Base-by-base conservation (phyloP, 2,329 filamentous ascomycete genomes). In the Trichoderma harzianum region DNA sequence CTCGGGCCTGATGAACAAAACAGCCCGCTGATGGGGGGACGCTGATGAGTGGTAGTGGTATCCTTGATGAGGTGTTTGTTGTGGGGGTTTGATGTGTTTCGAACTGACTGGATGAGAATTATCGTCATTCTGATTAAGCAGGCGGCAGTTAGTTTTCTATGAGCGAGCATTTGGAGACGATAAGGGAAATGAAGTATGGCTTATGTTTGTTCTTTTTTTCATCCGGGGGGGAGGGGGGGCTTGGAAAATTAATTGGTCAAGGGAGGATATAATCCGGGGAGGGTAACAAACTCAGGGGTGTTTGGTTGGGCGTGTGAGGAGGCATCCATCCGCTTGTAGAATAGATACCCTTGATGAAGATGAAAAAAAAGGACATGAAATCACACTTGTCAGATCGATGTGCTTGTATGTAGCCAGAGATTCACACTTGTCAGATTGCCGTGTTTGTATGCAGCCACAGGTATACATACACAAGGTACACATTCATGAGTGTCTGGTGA, bases 1-100 rank as follows among this genome's bases (percentile, higher is more conserved):
- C 76, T 85, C 84, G 71, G 86, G 85, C 39, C 78, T 90, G 73
- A 89, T 90, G 87, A 89, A 88, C 75, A 84, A 86, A 73, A 86
- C 86, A 65, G 78, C 74, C 30, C 18, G 72, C 73, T 2, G 77
- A 78, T n/a, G 72, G 72, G 5, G 74, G 74, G 76, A 11, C 74
- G 76, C 36, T 74, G 24, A 69, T 72, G 26, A 70, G 34, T n/a
- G 55, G n/a, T 5, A 11, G 12, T 34, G 21, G 51, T 32, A n/a
- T 36, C 61, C 57, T n/a, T 58, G 14, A 18, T 10, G 14, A 28
- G 4, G 55, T 30, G 26, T 30, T 16, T 58, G 55, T 58, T 30
- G 26, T 21, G 7, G 28, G 16, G 36, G 39, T 8, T 30, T 57
- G 32, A 32, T 60, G 39, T 30, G 28, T 68, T 68, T 58, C 26